These are phyloP conservation scores for Fusarium sororula DNA, from an alignment of 2,329 filamentous ascomycete species.

Conservation along the genomic window DNA sequence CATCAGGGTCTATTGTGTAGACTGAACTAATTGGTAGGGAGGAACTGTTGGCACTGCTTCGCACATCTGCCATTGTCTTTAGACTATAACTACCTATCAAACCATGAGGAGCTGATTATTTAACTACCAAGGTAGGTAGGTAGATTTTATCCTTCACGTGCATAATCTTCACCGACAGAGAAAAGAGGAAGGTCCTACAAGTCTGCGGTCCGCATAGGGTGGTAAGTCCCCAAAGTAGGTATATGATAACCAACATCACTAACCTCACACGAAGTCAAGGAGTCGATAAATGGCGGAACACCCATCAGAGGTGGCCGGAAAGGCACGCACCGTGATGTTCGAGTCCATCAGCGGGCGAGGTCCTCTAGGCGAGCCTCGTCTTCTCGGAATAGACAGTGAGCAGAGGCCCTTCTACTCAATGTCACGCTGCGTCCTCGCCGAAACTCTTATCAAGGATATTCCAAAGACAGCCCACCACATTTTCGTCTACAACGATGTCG, in stretches of 20 bases:
- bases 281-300: background rate
- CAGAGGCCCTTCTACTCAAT: background rate
- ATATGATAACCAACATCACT: background rate
- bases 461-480: constrained; percentile 7
- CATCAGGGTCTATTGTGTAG: background rate
- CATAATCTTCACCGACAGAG: background rate
- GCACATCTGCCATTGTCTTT: background rate
- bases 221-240: background rate
- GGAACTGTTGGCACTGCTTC: background rate
- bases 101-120: background rate
- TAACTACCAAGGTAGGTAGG: background rate
- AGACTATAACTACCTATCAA: background rate
- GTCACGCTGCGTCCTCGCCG: constrained; percentile 5
- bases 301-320: background rate
- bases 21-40: background rate
- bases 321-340: background rate
- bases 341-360: background rate
- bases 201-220: background rate
- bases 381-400: background rate
- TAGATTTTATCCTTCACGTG: background rate
- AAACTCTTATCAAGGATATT: constrained; percentile 20
- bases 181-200: background rate
- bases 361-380: background rate
- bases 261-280: background rate
- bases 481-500: constrained; percentile 11